Base-by-base conservation (phyloP, 176 grass and related monocot species). In the Cocos nucifera region DNA sequence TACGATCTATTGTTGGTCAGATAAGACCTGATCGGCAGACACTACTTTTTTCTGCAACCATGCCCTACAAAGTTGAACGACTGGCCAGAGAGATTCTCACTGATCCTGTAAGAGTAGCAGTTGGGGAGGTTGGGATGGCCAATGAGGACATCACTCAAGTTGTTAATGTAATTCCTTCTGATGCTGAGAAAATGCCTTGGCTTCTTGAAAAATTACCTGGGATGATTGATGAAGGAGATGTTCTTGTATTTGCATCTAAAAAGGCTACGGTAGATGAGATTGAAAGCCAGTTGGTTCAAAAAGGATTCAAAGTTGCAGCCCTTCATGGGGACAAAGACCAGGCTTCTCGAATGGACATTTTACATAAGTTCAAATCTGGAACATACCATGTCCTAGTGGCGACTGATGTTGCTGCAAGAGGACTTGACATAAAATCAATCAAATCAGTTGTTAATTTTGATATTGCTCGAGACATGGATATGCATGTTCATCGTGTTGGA, bases 271-370 rank as follows among this genome's bases (percentile, higher is more conserved):
- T 97, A 10, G 92, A 97, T 73, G 92, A 97, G 55, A 67, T 97
- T 66, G 92, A 97, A 67, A 83, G 62, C 74, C 81, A 91, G 59
- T 78, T 97, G 81, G 64, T 71, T 72, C 83, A 88, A 62, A 82
- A 72, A 76, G 87, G 87, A 52, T 97, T 91, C 59, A 86, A 76
- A 72, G 83, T 97, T 69, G 92, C 84, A 63, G 86, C 92, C 20
- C 83, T 97, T 75, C 92, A 97, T 15, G 92, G 92, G 61, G 92
- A 97, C 72, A 97, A 97, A 74, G 92, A 97, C 75, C 92, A 97
- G 75, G 92, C 87, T 63, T 97, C 92, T 74, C 84, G 92, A 19
- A 88, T 82, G 71, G 92, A 91, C 60, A 91, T 76, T 61, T 55
- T 97, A 23, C 87, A 85, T 63, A 97, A 97, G 55, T 97, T 97